These are phyloP conservation scores for Cryptococcus sp. DNA, from an alignment of 1,284 basidiomycete genomes.

Conservation along the genomic window DNA sequence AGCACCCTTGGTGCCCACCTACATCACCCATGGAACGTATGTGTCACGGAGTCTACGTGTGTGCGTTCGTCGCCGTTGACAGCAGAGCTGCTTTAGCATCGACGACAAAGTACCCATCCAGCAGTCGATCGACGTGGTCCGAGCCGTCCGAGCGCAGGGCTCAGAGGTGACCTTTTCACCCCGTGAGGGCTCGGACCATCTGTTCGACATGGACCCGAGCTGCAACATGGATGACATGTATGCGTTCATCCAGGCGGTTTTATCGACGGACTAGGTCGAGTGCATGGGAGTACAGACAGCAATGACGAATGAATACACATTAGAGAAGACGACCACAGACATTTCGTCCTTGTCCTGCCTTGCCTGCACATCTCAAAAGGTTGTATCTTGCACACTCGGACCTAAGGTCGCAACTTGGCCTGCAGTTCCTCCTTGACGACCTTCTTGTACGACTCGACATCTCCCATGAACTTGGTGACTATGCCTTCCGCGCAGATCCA, in stretches of 20 bases:
- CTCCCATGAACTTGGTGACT: conserved; percentile 82
- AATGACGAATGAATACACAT: too few species aligned
- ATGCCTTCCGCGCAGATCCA: conserved; percentile 81
- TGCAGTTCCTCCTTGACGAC: conserved; percentile 38
- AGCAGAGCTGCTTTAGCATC: conserved; percentile 2
- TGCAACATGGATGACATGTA: not conserved
- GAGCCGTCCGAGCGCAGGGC: conserved; percentile 4
- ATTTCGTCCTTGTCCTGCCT: too few species aligned
- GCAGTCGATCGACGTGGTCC: conserved; percentile 13
- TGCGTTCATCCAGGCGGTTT: not conserved
- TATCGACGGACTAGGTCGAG: not conserved
- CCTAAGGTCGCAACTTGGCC: conserved; percentile 22
- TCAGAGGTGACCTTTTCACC: conserved; percentile 4
- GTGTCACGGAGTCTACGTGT: conserved; percentile 1
- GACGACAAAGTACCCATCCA: conserved; percentile 19
- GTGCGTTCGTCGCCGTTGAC: not conserved
- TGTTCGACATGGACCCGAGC: conserved; percentile 9
- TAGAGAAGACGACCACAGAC: too few species aligned
- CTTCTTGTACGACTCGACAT: conserved; percentile 90
- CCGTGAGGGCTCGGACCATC: conserved; percentile 14
- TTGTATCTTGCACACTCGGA: too few species aligned
- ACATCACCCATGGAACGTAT: conserved; percentile 16
- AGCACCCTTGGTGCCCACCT: conserved; percentile 8
- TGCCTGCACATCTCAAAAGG: too few species aligned
- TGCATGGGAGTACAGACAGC: too few species aligned